Evolutionary conservation across 2,329 filamentous ascomycete genomes (phyloP), one percentile per base, ranked within the genome.

Genomic region (Cryphonectria radicalis): DNA sequence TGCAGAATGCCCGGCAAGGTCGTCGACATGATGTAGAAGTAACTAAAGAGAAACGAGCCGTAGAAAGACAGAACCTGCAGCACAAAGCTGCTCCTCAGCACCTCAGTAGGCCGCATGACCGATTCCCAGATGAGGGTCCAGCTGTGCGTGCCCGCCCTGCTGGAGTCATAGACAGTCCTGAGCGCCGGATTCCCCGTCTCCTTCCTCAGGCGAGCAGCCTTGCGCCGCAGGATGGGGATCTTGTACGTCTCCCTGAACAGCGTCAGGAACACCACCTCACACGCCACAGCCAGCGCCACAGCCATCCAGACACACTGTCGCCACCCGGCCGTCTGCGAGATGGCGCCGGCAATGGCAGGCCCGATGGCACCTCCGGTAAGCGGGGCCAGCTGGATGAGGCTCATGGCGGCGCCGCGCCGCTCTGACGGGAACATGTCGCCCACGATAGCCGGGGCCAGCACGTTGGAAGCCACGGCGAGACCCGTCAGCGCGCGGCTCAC

Each of bases 161-260:
- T 63, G 4, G 76, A 76, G 17, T 82, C 81, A 59, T 79, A 81
- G 5, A 74, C 74, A 5, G 79, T 81, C 57, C 75, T 77, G 42
- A 81, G 73, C 17, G 74, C 60, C 17, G 70, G 46, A 63, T 79
- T 79, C 1, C 78, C 79, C 1, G 78, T 79, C 65, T 80, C 80
- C 6, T 46, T 60, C 14, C 78, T 76, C 70, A 80, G 71, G 60
- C 76, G 76, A 28, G 77, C 77, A 7, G 80, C 85, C 67, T 83
- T 79, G 3, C 81, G 80, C 60, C 82, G 78, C 59, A 91, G 78
- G 63, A 91, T 88, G 1, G 83, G 80, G 57, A 89, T 83, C 75
- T 85, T 86, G 78, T 91, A 91, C 17, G 90, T 91, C 80, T 92
- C 90, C 7, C 83, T 79, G 75, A 88, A 89, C 75, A 80, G 84